Evolutionary conservation across 1,284 basidiomycete species (phyloP), one percentile per base, ranked within the genome.

Genomic region (Pyrrhoderma lamaoense): DNA sequence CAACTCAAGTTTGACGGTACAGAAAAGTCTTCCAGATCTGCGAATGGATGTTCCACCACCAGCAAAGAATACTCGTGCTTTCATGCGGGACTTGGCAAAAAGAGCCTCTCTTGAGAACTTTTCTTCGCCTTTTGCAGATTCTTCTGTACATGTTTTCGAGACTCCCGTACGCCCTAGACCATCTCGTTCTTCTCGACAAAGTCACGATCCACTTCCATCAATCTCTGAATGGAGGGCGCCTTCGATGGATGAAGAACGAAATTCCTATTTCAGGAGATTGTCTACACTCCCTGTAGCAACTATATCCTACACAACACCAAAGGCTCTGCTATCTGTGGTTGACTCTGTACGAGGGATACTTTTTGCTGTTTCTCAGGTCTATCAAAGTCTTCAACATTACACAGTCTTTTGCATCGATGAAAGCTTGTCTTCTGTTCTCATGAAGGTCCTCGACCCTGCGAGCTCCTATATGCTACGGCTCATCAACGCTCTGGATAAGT

Each of bases 211-310:
- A 37, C 75, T 74, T 0, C 72, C 75, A 18, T 68, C 71, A 1
- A 63, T 66, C 21, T 52, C 63, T 11, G 70, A 70, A 37, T 65
- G 67, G 46, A 65, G 70, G 0, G 70, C 73, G 2, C 76, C 77
- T 38, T 75, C 82, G 5, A 77, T 89, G 62, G 82, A 89, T 51
- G 79, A 79, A 21, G 92, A 94, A 63, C 81, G 91, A 27, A 90
- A 93, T 64, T 89, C 89, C 8, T 99, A 99, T 67, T 99, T 99
- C 69, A 84, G 88, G 25, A 82, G 94, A 16, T 72, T 95, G 14
- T 85, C 85, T 2, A 84, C 85, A 40, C 70, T 95, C 2, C 88
- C 89, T 0, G 68, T 75, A 0, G 79, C 82, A 14, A 74, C 76
- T 0, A 77, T 85, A 31, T 76, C 82, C 21, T 82, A 81, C 57